Conservation (phyloP, 2,329 filamentous ascomycete species). For the Ceratocystis alfenasii region DNA sequence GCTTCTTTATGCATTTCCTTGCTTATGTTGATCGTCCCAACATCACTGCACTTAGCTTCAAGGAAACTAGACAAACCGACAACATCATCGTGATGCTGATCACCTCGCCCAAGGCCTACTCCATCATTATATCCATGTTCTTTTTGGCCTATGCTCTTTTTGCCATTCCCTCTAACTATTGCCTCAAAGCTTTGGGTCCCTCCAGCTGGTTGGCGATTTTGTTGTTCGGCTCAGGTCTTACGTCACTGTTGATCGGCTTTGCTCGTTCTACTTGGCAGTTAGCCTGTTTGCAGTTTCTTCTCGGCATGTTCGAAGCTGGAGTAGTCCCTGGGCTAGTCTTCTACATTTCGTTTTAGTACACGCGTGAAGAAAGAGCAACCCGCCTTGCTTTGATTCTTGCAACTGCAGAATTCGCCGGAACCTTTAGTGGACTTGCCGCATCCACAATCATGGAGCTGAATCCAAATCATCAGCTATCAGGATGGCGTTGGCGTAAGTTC, state of each 20-base stretch:
- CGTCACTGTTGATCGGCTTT: slow-evolving; percentile 55
- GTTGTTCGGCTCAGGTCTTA: slow-evolving; percentile 53
- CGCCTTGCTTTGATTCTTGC: slow-evolving; percentile 58
- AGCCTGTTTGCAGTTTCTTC: slow-evolving; percentile 54
- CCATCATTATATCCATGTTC: slow-evolving; percentile 46
- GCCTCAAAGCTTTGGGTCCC: slow-evolving; percentile 54
- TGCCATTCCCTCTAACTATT: slow-evolving; percentile 54
- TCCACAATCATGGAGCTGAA: slow-evolving; percentile 64
- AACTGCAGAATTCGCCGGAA: slow-evolving; percentile 56
- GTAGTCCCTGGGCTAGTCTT: slow-evolving; percentile 55
- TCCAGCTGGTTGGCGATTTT: slow-evolving; percentile 54
- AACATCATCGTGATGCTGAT: slow-evolving; percentile 50
- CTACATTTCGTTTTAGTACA: slow-evolving; percentile 67
- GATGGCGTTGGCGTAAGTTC: slow-evolving; percentile 58
- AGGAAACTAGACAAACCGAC: slow-evolving; percentile 48
- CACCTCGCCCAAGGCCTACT: slow-evolving; percentile 52
- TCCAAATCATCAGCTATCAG: slow-evolving; percentile 45
- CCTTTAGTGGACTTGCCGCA: slow-evolving; percentile 60
- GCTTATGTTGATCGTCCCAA: slow-evolving; percentile 58
- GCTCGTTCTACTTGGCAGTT: slow-evolving; percentile 50
- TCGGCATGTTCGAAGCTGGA: slow-evolving; percentile 59
- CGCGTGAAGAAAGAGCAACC: slow-evolving; percentile 56
- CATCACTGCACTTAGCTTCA: slow-evolving; percentile 56
- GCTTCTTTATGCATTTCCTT: slow-evolving; percentile 52
- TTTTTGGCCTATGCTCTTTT: slow-evolving; percentile 49